Base-by-base conservation (phyloP, 495 filamentous ascomycete genomes). In the Cercophora scortea region DNA sequence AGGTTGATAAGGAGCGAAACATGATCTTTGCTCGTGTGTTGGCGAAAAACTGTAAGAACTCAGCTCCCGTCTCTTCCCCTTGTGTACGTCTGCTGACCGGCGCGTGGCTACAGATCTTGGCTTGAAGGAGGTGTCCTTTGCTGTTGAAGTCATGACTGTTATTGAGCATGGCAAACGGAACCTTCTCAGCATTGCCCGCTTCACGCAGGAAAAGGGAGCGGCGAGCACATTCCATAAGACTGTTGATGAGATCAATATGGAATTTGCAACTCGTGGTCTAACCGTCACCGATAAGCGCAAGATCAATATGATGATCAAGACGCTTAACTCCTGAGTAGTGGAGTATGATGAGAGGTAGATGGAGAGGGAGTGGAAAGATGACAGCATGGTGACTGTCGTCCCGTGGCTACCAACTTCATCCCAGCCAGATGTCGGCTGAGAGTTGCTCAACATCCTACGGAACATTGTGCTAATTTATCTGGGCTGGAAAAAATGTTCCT, bases 191-290 rank as follows among this genome's bases (percentile, higher is more conserved):
- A 79, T 96, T 42, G 88, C 85, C 19, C 82, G 87, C 13, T 88
- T 96, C 70, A 89, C 85, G 32, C 92, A 95, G 61, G 87, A 91
- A 60, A 81, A 82, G 43, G 93, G 93, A 15, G 89, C 91, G 0
- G 91, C 88, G 1, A 86, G 81, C 49, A 90, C 85, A 32, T 94
- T 98, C 71, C 75, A 87, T 59, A 82, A 81, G 57, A 86, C 95
- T 7, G 77, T 95, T n/a, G 86, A 88, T 34, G 80, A 82, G 4
- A 73, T 96, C 42, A 72, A 80, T 44, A 69, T 71, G 6, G 73
- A 85, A 8, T 80, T 91, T 57, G 67, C 65, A 56, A 66, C 65
- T 38, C 76, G 80, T 12, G 77, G 75, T 3, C 65, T 92, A 46
- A 70, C 93, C 17, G 78, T 93, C n/a, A 73, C 79, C 40, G 87